These are phyloP conservation scores for Nepenthes alata DNA, from an alignment of 179 eudicot genomes.

Conservation along the genomic window DNA sequence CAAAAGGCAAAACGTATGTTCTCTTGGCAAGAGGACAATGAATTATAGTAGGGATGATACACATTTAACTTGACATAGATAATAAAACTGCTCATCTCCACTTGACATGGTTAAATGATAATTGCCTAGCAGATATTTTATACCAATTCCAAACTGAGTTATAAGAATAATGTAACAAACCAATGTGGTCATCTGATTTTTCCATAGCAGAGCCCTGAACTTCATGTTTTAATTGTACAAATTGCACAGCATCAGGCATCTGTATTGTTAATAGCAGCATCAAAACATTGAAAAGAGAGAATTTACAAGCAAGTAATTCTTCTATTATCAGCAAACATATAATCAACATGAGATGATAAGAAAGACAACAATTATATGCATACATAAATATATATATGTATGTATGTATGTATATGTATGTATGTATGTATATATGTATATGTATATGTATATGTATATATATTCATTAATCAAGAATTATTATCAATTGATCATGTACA, in stretches of 20 bases:
- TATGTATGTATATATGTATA: no score
- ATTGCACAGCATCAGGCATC: constrained; percentile 9
- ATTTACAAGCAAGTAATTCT: background rate
- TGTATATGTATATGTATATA: no score
- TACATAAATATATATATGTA: no score
- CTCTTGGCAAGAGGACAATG: no score
- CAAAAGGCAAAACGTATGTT: no score
- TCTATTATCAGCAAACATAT: background rate
- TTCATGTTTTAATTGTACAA: background rate
- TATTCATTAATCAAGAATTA: no score
- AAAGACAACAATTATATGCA: no score
- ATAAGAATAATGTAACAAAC: constrained; percentile 9
- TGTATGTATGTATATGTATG: no score
- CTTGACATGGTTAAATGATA: background rate
- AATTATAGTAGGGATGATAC: no score
- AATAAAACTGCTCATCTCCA: background rate
- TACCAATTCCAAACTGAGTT: background rate
- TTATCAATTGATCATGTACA: no score
- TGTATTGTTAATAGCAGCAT: constrained; percentile 3
- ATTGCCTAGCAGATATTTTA: background rate
- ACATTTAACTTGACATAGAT: no score
- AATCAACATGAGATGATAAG: no score
- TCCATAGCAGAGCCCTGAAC: constrained; percentile 6
- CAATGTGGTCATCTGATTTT: constrained; percentile 8
- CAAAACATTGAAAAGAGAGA: background rate